Conservation (phyloP, 2,329 filamentous ascomycete species). For the Aureobasidium pullulans region DNA sequence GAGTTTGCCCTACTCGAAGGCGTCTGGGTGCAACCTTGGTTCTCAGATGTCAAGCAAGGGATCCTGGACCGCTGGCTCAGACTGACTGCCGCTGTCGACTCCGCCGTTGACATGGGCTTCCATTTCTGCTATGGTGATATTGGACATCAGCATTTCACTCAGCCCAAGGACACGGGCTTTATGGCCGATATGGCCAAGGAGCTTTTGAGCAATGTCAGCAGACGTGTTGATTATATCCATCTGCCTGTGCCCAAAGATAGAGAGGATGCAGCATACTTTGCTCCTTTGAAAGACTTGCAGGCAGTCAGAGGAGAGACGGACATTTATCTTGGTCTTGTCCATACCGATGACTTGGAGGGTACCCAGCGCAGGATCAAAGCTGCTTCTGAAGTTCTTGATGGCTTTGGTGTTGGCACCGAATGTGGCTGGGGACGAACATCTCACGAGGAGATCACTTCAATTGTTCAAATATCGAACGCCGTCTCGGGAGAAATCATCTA, state of each 20-base stretch:
- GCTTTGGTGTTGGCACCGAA: slow-evolving; percentile 37
- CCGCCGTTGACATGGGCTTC: slow-evolving; percentile 35
- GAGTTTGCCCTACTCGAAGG: slow-evolving; percentile 30
- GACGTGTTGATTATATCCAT: slow-evolving; percentile 35
- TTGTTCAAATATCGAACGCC: slow-evolving; percentile 19
- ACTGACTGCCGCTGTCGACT: slow-evolving; percentile 27
- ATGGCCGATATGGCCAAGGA: slow-evolving; percentile 33
- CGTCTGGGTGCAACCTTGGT: slow-evolving; percentile 28
- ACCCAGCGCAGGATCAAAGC: slow-evolving; percentile 32
- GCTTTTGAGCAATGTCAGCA: slow-evolving; percentile 23
- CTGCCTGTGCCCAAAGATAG: slow-evolving; percentile 37
- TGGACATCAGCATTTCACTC: slow-evolving; percentile 37
- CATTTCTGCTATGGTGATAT: slow-evolving; percentile 45
- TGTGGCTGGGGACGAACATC: slow-evolving; percentile 35
- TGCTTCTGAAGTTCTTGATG: slow-evolving; percentile 26
- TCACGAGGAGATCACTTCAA: slow-evolving; percentile 23
- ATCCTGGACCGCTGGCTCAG: slow-evolving; percentile 28
- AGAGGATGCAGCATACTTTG: slow-evolving; percentile 32
- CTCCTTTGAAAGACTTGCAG: slow-evolving; percentile 30
- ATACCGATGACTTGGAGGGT: slow-evolving; percentile 32
- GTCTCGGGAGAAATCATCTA: slow-evolving; percentile 4
- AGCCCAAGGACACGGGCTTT: slow-evolving; percentile 31
- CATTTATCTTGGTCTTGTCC: slow-evolving; percentile 36
- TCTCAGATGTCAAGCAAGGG: slow-evolving; percentile 26
- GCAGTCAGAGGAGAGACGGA: slow-evolving; percentile 25